phyloP scores from a whole-genome alignment of 345 rosid species.

The Hevea brasiliensis region DNA sequence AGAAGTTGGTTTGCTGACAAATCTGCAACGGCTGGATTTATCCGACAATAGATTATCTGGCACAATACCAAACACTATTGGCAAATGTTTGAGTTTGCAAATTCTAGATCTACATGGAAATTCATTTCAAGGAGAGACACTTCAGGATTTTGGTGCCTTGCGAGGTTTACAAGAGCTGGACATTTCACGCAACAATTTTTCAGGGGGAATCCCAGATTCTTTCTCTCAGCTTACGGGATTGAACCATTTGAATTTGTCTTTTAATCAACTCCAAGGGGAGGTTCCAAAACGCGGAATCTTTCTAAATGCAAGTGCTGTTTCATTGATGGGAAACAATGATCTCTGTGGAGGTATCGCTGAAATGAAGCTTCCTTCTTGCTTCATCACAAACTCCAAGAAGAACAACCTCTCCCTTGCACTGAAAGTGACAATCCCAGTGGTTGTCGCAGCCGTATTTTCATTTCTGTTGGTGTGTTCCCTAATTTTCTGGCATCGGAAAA shows the following conservation, averaged over 20 bases:
- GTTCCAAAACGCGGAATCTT: slow-evolving; percentile 8
- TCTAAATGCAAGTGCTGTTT: background rate
- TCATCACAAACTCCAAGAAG: background rate
- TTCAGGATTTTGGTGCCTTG: background rate
- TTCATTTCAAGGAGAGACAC: background rate
- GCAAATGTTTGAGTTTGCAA: background rate
- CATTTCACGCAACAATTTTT: slow-evolving; percentile 1
- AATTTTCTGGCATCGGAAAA: background rate
- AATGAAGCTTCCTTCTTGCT: background rate
- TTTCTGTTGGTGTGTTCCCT: background rate
- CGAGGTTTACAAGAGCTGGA: background rate
- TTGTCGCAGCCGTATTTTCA: background rate
- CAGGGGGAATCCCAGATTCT: background rate
- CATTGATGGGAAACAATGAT: background rate
- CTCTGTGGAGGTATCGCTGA: background rate
- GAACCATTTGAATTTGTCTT: background rate
- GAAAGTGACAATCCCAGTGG: background rate
- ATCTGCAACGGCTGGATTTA: background rate
- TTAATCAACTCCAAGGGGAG: background rate
- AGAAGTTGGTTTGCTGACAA: background rate
- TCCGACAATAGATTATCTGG: background rate
- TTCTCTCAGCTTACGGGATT: background rate
- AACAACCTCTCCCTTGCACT: background rate
- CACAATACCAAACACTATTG: background rate
- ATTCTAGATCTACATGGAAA: background rate